Conservation (phyloP, 169 alveolate genomes). For the Eimeria tenella region DNA sequence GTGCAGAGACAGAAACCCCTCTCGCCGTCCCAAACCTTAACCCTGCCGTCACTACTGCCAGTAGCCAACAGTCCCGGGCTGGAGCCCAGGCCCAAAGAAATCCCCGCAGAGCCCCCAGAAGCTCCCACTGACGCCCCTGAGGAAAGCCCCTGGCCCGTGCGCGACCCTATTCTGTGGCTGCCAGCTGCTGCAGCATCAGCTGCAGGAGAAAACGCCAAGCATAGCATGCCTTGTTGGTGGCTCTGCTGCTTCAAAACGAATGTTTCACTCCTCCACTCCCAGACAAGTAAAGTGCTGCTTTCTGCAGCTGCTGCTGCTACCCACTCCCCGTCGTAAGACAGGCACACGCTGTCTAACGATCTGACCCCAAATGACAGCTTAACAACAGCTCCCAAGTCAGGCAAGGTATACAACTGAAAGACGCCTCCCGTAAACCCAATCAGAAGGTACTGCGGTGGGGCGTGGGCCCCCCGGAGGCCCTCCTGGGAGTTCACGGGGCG, state of each 20-base stretch:
- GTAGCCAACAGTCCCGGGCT: slow-evolving; percentile 94
- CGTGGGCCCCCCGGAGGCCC: not conserved
- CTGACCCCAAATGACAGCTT: slow-evolving; percentile 74
- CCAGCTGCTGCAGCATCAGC: slow-evolving; percentile 71
- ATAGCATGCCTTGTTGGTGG: slow-evolving; percentile 89
- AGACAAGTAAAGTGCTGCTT: slow-evolving; percentile 87
- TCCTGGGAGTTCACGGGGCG: not conserved
- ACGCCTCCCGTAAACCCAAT: slow-evolving; percentile 80
- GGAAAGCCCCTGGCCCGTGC: slow-evolving; percentile 52
- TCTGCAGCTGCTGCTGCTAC: slow-evolving; percentile 91
- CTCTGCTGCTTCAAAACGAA: slow-evolving; percentile 97
- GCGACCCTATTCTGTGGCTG: slow-evolving; percentile 55
- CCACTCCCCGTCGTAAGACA: slow-evolving; percentile 92
- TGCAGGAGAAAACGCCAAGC: slow-evolving; percentile 81
- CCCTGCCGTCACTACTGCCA: slow-evolving; percentile 98
- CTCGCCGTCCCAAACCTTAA: slow-evolving; percentile 97
- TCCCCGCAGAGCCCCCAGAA: not conserved
- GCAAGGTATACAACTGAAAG: slow-evolving; percentile 75
- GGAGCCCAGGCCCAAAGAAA: slow-evolving; percentile 66
- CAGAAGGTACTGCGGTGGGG: slow-evolving; percentile 67
- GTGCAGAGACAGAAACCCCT: slow-evolving; percentile 96
- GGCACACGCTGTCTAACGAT: slow-evolving; percentile 64
- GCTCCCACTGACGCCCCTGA: slow-evolving; percentile 29
- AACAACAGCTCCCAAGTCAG: slow-evolving; percentile 42
- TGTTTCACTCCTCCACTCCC: slow-evolving; percentile 99